phyloP scores from a whole-genome alignment of 208 protist genomes.

The Crithidia bombi region DNA sequence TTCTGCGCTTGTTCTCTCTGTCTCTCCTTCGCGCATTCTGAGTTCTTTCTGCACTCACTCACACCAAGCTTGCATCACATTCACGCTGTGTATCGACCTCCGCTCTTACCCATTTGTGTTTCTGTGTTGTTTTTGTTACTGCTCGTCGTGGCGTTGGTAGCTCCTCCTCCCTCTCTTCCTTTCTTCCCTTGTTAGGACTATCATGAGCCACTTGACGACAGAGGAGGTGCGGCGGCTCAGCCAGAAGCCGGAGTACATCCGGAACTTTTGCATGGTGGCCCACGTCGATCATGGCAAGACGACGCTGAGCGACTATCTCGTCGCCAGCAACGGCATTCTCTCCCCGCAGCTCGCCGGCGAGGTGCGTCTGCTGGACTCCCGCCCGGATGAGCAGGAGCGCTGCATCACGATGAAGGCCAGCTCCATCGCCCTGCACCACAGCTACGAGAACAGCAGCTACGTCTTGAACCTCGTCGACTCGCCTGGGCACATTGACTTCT shows the following conservation, averaged over 20 bases:
- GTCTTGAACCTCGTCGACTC: conserved; percentile 99
- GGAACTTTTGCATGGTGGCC: conserved; percentile 98
- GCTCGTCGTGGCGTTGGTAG: neutral
- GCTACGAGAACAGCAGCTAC: conserved; percentile 58
- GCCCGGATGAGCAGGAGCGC: conserved; percentile 97
- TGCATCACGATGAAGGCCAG: conserved; percentile 99
- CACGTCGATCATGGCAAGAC: conserved; percentile 99
- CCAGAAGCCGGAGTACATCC: conserved; percentile 79
- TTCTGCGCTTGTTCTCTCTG: too few species aligned
- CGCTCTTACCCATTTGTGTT: too few species aligned
- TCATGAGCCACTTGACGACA: conserved; percentile 22
- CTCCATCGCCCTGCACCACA: conserved; percentile 95
- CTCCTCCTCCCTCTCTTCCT: neutral
- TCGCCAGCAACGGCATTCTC: conserved; percentile 98
- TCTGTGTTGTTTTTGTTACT: too few species aligned
- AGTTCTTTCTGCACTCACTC: too few species aligned
- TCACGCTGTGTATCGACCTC: too few species aligned
- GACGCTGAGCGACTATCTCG: conserved; percentile 97
- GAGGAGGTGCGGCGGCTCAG: conserved; percentile 58
- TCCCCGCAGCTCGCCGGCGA: conserved; percentile 96
- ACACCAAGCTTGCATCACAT: too few species aligned
- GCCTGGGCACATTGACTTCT: conserved; percentile 99
- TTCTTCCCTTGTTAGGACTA: neutral
- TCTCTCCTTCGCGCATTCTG: too few species aligned
- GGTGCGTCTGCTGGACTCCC: conserved; percentile 97